phyloP scores from a whole-genome alignment of 2,329 filamentous ascomycete species.

The Cladophialophora yegresii region DNA sequence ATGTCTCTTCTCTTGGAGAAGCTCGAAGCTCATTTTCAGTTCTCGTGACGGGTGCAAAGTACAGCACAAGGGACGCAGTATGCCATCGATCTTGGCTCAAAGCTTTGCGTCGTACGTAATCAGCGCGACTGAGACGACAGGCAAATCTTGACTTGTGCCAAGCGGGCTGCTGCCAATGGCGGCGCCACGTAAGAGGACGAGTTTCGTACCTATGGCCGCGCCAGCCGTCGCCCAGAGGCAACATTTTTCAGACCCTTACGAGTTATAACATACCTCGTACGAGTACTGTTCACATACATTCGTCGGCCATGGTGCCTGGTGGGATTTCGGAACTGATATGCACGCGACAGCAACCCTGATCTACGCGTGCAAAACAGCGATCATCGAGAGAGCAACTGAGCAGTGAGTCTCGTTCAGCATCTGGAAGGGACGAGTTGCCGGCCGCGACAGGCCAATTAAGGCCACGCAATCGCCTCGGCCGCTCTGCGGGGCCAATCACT shows the following conservation, averaged over 20 bases:
- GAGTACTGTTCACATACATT: background rate
- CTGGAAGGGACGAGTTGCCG: background rate
- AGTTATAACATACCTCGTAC: too few species aligned
- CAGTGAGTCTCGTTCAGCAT: background rate
- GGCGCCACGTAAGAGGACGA: background rate
- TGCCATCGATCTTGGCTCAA: background rate
- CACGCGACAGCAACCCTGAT: background rate
- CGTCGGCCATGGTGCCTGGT: background rate
- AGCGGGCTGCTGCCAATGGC: background rate
- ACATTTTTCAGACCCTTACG: background rate
- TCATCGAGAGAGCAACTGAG: background rate
- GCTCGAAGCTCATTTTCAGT: background rate
- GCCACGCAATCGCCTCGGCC: background rate
- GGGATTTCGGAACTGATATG: background rate
- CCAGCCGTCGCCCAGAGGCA: background rate
- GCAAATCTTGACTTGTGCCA: background rate
- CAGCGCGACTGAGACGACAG: background rate
- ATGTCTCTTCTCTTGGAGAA: background rate
- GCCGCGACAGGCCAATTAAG: background rate
- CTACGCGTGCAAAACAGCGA: background rate
- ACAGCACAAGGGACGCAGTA: background rate
- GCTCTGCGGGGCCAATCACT: background rate
- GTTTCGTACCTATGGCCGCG: slow-evolving; percentile 1
- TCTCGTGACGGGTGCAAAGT: background rate
- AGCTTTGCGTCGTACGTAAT: background rate